Percentiles rank a stretch among this genome's conserved stretches.
Conservation (phyloP, 352 stramenopile species). For the Globisporangium iwayamae region DNA sequence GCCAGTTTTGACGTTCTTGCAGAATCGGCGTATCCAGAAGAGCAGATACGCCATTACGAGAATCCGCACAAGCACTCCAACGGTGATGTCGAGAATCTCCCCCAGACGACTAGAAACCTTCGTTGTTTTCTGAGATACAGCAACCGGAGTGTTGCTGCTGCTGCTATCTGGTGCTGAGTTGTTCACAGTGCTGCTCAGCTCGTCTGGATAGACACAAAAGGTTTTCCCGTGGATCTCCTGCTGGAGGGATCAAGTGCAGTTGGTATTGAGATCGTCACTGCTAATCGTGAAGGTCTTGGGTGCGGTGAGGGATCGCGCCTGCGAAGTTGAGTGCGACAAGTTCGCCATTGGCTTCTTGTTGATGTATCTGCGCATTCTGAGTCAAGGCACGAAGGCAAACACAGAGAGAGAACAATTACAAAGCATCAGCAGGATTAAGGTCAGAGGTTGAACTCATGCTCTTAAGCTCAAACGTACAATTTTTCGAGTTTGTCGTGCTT, state of each 20-base stretch:
- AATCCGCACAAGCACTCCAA: constrained; percentile 7
- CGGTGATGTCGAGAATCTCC: constrained; percentile 19
- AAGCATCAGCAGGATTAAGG: no score
- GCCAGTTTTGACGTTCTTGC: neutral
- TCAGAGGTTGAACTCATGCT: no score
- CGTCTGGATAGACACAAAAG: constrained; percentile 29
- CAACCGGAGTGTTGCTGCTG: no score
- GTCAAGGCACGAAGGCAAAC: no score
- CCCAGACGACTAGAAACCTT: constrained; percentile 9
- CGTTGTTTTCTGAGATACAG: no score
- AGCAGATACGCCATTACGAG: neutral
- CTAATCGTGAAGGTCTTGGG: constrained; percentile 16
- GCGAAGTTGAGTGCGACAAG: neutral
- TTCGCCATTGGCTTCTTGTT: constrained; percentile 5
- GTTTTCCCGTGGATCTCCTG: constrained; percentile 20
- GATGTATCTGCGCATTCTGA: neutral
- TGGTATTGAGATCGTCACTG: constrained; percentile 31
- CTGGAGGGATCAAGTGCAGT: constrained; percentile 9
- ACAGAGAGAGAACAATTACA: no score
- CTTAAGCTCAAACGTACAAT: no score
- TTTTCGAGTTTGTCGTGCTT: neutral
- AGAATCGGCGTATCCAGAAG: neutral
- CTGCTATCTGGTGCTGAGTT: constrained; percentile 16
- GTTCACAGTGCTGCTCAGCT: neutral
- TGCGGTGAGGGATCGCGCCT: constrained; percentile 23